Base-by-base conservation (phyloP, 306 rosid species). In the Biancaea sappan region DNA sequence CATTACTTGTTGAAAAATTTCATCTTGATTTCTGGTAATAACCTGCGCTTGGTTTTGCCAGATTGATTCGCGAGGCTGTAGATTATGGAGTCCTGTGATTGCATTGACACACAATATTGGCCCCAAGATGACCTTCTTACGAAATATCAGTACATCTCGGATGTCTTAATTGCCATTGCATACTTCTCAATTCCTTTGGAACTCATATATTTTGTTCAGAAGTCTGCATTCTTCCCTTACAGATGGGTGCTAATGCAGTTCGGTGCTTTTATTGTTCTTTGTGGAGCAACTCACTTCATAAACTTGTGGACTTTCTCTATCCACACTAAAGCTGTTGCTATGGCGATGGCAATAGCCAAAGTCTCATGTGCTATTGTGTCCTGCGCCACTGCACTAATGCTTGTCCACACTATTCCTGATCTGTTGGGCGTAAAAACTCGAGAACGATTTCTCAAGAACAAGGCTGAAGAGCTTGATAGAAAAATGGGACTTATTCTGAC, bases 161-260 rank as follows among this genome's bases (percentile, higher is more conserved):
- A 94, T 73, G 81, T 87, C 13, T 70, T 94, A 3, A 94, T 94
- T 26, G 97, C 97, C 0, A 78, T 94, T 61, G 97, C 98, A 0
- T 91, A 94, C 84, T 94, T 94, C 81, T 91, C 97, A 7, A 89
- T 94, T 71, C 98, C 98, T 16, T 71, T 94, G 71, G 98, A 91
- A 80, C 91, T 94, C 2, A 83, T 94, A 40, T 94, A 91, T 75
- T 94, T 94, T 75, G 97, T 91, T 78, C 91, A 90, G 32, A 91
- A 85, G 51, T 89, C 97, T 12, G 87, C 96, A 8, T 85, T 91
- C 86, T 91, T 91, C 65, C 98, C 98, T 0, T 94, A 91, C 71
- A 69, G 91, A 89, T 91, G 98, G 98, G 98, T 94, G 81, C 96
- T 94, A 75, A 84, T 91, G 84, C 98, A 94, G 87, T 89, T 91